phyloP scores from a whole-genome alignment of 208 protist genomes.

The Naegleria fowleri region DNA sequence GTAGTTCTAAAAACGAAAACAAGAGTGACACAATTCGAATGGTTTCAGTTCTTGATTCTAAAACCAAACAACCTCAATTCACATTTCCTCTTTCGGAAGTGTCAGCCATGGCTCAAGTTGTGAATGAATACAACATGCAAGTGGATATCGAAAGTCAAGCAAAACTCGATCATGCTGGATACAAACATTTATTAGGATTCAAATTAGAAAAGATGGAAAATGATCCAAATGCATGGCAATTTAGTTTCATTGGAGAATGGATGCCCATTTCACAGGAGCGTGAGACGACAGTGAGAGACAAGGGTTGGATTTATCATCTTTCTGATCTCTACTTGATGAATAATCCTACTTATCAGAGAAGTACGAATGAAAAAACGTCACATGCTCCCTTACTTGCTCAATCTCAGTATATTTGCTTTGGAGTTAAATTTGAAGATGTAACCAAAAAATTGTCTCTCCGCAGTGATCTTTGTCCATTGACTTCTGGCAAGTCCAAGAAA shows the following conservation, averaged over 20 bases:
- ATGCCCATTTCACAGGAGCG: background rate
- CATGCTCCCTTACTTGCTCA: background rate
- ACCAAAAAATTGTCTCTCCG: background rate
- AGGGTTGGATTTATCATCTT: background rate
- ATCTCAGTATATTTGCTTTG: background rate
- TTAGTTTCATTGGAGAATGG: background rate
- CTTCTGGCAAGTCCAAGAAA: background rate
- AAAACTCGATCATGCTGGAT: background rate
- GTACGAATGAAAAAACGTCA: background rate
- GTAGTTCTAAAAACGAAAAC: background rate
- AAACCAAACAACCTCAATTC: background rate
- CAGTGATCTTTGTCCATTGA: background rate
- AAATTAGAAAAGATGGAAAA: background rate
- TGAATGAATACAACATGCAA: background rate
- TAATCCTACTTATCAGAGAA: background rate
- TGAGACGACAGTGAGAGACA: background rate
- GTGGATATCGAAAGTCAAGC: background rate
- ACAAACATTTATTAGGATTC: background rate
- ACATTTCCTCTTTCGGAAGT: background rate
- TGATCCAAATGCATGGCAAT: background rate
- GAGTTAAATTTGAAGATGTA: background rate
- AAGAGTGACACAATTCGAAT: background rate
- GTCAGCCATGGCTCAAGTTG: background rate
- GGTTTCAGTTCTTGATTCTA: background rate
- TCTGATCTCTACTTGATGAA: background rate